Conservation (phyloP, 2,329 filamentous ascomycete genomes). For the Sarocladium kiliense region DNA sequence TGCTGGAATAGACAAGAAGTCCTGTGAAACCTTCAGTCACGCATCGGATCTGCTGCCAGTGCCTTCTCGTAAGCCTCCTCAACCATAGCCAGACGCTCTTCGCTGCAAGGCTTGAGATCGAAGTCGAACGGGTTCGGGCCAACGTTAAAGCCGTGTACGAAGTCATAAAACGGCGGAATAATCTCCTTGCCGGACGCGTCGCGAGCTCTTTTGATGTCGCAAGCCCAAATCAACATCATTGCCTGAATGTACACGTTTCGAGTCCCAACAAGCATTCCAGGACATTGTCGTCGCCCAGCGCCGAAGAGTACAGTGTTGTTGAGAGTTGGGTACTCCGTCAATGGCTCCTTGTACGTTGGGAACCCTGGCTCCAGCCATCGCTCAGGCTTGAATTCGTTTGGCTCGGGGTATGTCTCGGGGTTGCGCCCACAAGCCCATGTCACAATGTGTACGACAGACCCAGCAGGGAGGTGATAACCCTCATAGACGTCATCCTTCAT, state of each 20-base stretch:
- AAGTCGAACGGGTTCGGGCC: conserved; percentile 4
- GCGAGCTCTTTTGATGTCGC: background rate
- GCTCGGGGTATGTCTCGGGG: conserved; percentile 39
- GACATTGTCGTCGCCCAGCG: conserved; percentile 24
- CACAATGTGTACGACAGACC: background rate
- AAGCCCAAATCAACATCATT: conserved; percentile 6
- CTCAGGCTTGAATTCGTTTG: conserved; percentile 43
- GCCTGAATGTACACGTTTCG: conserved; percentile 6
- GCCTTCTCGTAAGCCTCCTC: background rate
- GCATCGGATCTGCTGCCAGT: background rate
- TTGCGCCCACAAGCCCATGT: conserved; percentile 21
- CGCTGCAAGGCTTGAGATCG: background rate
- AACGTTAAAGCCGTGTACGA: conserved; percentile 6
- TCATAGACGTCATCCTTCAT: conserved; percentile 47
- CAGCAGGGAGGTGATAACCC: conserved; percentile 28
- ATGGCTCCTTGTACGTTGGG: conserved; percentile 26
- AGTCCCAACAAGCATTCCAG: conserved; percentile 1
- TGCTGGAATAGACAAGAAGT: too few relatives aligned
- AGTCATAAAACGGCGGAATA: conserved; percentile 1
- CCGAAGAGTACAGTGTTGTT: conserved; percentile 53
- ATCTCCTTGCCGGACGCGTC: conserved; percentile 1
- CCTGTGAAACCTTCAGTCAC: background rate
- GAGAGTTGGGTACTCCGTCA: conserved; percentile 15
- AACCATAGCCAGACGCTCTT: background rate
- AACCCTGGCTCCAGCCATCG: conserved; percentile 47